Base-by-base conservation (phyloP, 2,329 filamentous ascomycete genomes). In the Chrysoporthe cubensis region DNA sequence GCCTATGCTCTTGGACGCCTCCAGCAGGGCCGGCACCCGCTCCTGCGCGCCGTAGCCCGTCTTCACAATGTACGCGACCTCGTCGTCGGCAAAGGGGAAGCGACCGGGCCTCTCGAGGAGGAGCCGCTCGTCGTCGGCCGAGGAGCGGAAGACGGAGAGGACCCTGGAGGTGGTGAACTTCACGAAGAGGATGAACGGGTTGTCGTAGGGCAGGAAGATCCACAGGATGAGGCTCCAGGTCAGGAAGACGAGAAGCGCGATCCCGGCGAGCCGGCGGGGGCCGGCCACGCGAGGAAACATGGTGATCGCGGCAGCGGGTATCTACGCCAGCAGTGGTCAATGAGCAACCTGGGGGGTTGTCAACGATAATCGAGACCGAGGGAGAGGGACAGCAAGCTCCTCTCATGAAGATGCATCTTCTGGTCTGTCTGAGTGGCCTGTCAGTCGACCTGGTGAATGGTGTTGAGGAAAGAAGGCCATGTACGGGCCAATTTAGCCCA, bases 11-110 rank as follows among this genome's bases (percentile, higher is more conserved):
- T 80, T 78, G 56, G 85, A 77, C 0, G 84, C 84, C 54, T 80
- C 76, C 13, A 87, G 75, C 74, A 84, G 81, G 13, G 81, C 79
- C 4, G 79, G 75, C 40, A 87, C 77, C 16, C 85, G 81, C 62
- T 81, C 75, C 59, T 80, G 80, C 21, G 85, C 87, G 65, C 85
- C 85, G 73, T 85, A 87, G 42, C 85, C 85, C 4, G 85, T 87
- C 76, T 87, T 87, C 71, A 87, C 76, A 62, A 87, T 79, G 70
- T 84, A 78, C 43, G 81, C 83, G 8, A 86, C 79, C 65, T 87
- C 84, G 48, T 76, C 76, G 63, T 76, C 75, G 46, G 83, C 75
- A 66, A 85, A 78, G 66, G 86, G 75, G 3, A 81, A 78, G 65
- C 81, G 80, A n/a, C 70, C 71, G n/a, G 78, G 78, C 62, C 76